Percentiles rank a stretch among this genome's conserved stretches.
These are phyloP conservation scores for Zea mays DNA, from an alignment of 176 grass and related monocot genomes.

Conservation along the genomic window DNA sequence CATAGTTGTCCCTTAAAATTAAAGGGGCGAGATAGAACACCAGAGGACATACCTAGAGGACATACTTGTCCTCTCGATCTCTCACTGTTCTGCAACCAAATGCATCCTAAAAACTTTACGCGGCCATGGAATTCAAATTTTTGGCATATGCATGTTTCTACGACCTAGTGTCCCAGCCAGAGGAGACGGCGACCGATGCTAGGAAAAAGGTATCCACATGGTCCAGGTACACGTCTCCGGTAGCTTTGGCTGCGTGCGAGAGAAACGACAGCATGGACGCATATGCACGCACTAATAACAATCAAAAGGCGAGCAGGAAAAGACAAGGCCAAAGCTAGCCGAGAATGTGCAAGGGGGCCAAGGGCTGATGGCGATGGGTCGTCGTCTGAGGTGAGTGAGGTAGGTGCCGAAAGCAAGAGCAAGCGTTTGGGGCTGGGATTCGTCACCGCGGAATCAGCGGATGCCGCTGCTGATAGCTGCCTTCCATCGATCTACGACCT, in stretches of 20 bases:
- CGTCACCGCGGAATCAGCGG: slow-evolving; percentile 22
- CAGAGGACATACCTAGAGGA: too few relatives aligned
- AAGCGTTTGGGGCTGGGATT: background rate
- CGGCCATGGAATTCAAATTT: background rate
- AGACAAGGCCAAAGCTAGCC: slow-evolving; percentile 42
- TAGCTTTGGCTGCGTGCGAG: slow-evolving; percentile 27
- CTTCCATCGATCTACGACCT: background rate
- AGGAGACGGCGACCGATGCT: background rate
- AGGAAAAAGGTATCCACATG: slow-evolving; percentile 33
- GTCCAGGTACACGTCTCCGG: slow-evolving; percentile 37
- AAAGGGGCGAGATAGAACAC: too few relatives aligned
- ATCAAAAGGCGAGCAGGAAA: slow-evolving; percentile 60
- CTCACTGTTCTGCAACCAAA: too few relatives aligned
- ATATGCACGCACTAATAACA: slow-evolving; percentile 45
- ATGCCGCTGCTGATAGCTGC: background rate
- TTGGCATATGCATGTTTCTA: background rate
- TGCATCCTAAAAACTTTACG: background rate
- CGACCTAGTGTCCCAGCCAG: too few relatives aligned
- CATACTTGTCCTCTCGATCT: too few relatives aligned
- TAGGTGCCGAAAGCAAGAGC: slow-evolving; percentile 34
- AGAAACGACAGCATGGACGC: slow-evolving; percentile 32
- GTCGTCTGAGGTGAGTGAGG: slow-evolving; percentile 27
- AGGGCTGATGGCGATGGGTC: background rate
- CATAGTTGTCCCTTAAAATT: too few relatives aligned
- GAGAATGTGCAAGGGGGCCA: background rate